These are phyloP conservation scores for Exophiala dermatitidis DNA, from an alignment of 2,329 filamentous ascomycete species.

Conservation along the genomic window DNA sequence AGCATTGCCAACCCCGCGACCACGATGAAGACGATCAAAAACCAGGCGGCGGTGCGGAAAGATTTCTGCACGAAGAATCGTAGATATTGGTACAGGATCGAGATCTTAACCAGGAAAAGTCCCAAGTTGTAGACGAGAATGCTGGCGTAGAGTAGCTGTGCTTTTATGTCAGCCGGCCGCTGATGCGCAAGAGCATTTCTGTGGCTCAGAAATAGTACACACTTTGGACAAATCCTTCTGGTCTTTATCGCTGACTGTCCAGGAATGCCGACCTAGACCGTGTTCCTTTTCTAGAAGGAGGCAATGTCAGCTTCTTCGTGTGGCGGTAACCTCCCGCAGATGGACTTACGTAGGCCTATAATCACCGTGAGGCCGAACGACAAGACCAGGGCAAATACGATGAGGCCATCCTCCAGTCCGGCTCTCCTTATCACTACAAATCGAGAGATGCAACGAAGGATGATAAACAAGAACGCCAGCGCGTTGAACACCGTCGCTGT, in stretches of 20 bases:
- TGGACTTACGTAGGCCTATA: slow-evolving; percentile 13
- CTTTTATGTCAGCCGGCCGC: too few relatives aligned
- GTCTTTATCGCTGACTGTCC: slow-evolving; percentile 14
- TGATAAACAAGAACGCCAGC: slow-evolving; percentile 14
- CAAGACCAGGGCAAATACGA: slow-evolving; percentile 12
- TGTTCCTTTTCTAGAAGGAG: slow-evolving; percentile 10
- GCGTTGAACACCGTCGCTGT: slow-evolving; percentile 15
- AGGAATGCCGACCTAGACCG: slow-evolving; percentile 15
- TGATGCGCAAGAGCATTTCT: background rate
- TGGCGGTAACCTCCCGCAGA: too few relatives aligned
- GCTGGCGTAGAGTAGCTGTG: slow-evolving; percentile 17
- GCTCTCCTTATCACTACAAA: slow-evolving; percentile 13
- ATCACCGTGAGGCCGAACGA: slow-evolving; percentile 13
- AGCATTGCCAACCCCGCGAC: slow-evolving; percentile 9
- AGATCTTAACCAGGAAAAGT: slow-evolving; percentile 32
- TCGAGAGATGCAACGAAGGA: slow-evolving; percentile 16
- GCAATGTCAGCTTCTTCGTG: background rate
- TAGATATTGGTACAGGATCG: slow-evolving; percentile 30
- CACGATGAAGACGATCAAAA: slow-evolving; percentile 9
- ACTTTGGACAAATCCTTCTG: slow-evolving; percentile 16
- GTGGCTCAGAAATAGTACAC: too few relatives aligned
- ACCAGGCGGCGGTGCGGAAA: slow-evolving; percentile 12
- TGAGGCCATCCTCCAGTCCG: slow-evolving; percentile 17
- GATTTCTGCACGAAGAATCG: slow-evolving; percentile 29
- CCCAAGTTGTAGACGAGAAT: slow-evolving; percentile 34